Evolutionary conservation across 176 grass and related monocot species (phyloP).

Genomic region (Pontederia paniculata): DNA sequence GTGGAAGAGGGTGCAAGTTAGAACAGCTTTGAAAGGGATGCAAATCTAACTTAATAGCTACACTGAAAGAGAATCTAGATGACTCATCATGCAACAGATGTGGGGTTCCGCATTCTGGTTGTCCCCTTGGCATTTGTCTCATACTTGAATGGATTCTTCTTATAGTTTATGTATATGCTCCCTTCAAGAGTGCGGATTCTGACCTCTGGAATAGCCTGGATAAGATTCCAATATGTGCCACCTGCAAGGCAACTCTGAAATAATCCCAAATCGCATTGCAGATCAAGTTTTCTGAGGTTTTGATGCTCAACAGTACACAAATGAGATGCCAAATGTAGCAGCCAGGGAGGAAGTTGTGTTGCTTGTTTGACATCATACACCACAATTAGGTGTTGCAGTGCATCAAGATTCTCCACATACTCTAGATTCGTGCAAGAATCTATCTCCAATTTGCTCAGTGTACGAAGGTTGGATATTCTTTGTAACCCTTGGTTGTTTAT

Average conservation of each 20-base stretch:
- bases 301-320: not conserved
- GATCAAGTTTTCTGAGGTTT: not conserved
- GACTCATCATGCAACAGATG: too few relatives aligned
- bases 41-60: too few relatives aligned
- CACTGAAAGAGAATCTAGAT: too few relatives aligned
- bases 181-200: not conserved
- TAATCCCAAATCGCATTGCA: not conserved
- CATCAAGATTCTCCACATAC: conserved; percentile 44
- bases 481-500: conserved; percentile 49
- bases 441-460: conserved; percentile 31
- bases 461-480: conserved; percentile 38
- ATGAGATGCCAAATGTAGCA: not conserved
- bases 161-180: not conserved
- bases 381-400: conserved; percentile 41
- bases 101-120: too few relatives aligned
- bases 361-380: conserved; percentile 42
- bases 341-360: not conserved
- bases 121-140: not conserved
- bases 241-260: not conserved
- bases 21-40: too few relatives aligned
- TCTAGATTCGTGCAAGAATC: conserved; percentile 52
- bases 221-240: not conserved
- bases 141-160: not conserved
- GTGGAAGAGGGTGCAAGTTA: too few relatives aligned
- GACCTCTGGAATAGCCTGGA: not conserved